Percentiles rank a stretch among this genome's conserved stretches.
Evolutionary conservation across 176 grass and related monocot genomes (phyloP).

Genomic region (Aegilops speltoides): DNA sequence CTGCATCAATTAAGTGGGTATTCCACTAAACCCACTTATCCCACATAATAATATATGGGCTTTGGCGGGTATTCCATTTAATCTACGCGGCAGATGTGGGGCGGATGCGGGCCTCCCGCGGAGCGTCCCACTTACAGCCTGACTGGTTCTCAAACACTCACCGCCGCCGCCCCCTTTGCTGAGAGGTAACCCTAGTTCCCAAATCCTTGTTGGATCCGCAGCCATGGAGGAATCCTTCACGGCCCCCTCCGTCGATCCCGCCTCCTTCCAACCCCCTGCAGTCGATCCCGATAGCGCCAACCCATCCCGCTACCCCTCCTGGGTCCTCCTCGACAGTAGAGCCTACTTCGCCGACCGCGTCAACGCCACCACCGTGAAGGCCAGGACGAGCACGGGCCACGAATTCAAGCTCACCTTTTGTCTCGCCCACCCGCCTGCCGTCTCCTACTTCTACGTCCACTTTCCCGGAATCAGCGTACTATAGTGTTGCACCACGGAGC

Average conservation of each 20-base stretch:
- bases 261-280: background rate
- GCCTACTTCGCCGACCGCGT: background rate
- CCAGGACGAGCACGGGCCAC: background rate
- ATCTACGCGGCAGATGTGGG: too few relatives aligned
- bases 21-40: too few relatives aligned
- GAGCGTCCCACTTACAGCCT: too few relatives aligned
- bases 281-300: background rate
- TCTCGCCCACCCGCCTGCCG: background rate
- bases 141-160: background rate
- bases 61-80: too few relatives aligned
- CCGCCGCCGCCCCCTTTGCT: too few relatives aligned
- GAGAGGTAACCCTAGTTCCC: too few relatives aligned
- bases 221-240: background rate
- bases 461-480: background rate
- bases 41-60: too few relatives aligned
- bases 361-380: background rate
- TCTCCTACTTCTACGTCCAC: slow-evolving; percentile 5
- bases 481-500: background rate
- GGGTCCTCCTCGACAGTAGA: background rate
- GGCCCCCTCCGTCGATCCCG: background rate
- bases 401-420: background rate
- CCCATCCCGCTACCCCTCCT: background rate
- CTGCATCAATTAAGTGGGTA: too few relatives aligned
- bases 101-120: too few relatives aligned
- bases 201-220: background rate